Conservation (phyloP, 208 protist species). For the Trypanosoma cruzi region DNA sequence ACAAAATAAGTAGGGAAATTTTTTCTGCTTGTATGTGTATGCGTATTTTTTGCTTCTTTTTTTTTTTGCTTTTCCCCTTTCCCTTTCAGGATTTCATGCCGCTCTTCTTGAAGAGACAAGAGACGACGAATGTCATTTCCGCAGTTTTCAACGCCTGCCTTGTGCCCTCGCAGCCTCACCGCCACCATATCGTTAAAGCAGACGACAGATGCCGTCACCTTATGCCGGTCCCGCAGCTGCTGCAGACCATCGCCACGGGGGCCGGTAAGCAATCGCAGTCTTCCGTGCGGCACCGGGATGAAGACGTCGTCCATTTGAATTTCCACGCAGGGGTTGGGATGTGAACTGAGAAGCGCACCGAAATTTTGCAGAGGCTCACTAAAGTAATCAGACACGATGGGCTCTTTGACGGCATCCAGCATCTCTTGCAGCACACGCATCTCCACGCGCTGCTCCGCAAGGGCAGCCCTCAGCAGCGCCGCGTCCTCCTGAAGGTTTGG, state of each 20-base stretch:
- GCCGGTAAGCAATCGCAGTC: slow-evolving; percentile 20
- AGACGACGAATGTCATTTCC: slow-evolving; percentile 10
- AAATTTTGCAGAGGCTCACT: background rate
- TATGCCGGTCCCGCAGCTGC: slow-evolving; percentile 13
- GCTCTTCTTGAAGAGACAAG: slow-evolving; percentile 4
- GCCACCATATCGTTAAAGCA: background rate
- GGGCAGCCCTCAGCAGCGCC: slow-evolving; percentile 8
- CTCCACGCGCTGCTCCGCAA: slow-evolving; percentile 26
- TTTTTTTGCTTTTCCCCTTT: background rate
- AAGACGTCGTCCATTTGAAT: slow-evolving; percentile 1
- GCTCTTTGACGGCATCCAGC: slow-evolving; percentile 1
- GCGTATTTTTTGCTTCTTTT: background rate
- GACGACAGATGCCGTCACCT: slow-evolving; percentile 6
- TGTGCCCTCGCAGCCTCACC: slow-evolving; percentile 16
- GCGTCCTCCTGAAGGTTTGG: slow-evolving; percentile 14
- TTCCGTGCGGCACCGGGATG: slow-evolving; percentile 15
- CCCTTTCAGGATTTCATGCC: no score
- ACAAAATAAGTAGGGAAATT: no score
- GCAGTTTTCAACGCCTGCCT: slow-evolving; percentile 17
- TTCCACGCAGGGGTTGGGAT: background rate
- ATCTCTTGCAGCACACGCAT: slow-evolving; percentile 14
- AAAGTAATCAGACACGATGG: background rate
- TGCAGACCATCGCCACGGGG: slow-evolving; percentile 18
- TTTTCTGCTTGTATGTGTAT: no score
- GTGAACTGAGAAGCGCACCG: background rate